Base-by-base conservation (phyloP, 352 stramenopile genomes). In the Blastocystis sp. region DNA sequence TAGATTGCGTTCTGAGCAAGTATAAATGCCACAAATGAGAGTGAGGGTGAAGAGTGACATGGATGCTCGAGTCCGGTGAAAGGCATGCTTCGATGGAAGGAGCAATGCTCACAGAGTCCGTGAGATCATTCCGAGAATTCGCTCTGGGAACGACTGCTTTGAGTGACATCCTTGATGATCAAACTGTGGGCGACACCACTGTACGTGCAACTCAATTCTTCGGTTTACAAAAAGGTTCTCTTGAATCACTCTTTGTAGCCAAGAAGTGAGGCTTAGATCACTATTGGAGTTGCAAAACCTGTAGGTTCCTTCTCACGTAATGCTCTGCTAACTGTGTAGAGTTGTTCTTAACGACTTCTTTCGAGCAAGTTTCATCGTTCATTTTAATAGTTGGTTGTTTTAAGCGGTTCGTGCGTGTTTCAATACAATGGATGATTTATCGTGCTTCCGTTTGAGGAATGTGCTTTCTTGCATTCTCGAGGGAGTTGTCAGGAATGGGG, bases 401-500 rank as follows among this genome's bases (percentile, higher is more conserved):
- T 34, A 34, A 34, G 28, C 28, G 28, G 28, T 74, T 74, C 3
- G 7, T 74, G 28, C 64, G 17, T 53, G 60, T 53, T 69, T 56
- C 21, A 34, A 56, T 84, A 1, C 43, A 5, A 48, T 74, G 21
- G 17, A 3, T 7, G 14, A 17, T 74, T 48, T 74, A 28, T 19
- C 45, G 64, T 19, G 45, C 21, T 52, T 28, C 21, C 40, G 19
- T 84, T 84, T 70, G 34, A 45, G 56, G 53, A 84, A 28, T 69
- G 43, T 67, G 3, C 23, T 84, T 53, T 69, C 45, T 2, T 84
- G 74, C 28, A 84, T 84, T 53, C 38, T 84, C n/a, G 45, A 67
- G n/a, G 14, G 56, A 34, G 74, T 84, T 70, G 52, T 67, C 28
- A 40, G 66, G 28, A 21, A 69, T 10, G 28, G 69, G 52, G 74